Evolutionary conservation across 345 rosid genomes (phyloP), one percentile per base, ranked within the genome.

Genomic region (Lepidium aucheri): DNA sequence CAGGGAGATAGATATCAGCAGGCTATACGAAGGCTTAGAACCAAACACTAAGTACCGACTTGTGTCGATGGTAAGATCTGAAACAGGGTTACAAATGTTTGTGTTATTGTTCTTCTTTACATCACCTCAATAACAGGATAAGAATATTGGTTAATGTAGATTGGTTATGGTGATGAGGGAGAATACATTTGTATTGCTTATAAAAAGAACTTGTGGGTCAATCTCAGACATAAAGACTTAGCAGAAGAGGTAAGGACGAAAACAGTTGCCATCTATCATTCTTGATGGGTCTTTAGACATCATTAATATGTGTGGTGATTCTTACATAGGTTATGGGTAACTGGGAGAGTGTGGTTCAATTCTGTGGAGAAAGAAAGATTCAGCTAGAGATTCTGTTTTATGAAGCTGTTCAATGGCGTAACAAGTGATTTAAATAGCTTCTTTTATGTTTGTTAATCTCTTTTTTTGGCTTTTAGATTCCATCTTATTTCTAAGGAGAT

Each of bases 381-480:
- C 63, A 59, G 30, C 69, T 69, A 28, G 68, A 63, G 51, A 28
- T 71, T 46, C 8, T 63, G 43, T 71, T 45, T 14, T 71, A 60
- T 62, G 75, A 70, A 45, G 68, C 40, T 18, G 8, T 2, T 32
- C 24, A 6, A 18, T 59, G 50, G 26, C 16, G 15, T 22, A 47
- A 1, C 32, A 28, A 28, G 32, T 28, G 32, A 28, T 28, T 6
- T 28, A 28, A 5, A 28, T 7, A 3, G 32, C 32, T 28, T 28
- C 32, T 28, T 6, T 28, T 28, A 28, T 28, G 32, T 28, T 28
- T 28, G 32, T 28, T 28, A 28, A 28, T 28, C 32, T 5, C 32
- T 5, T 28, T 7, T 28, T 28, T 28, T 28, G 32, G 32, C 32
- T 28, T 28, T 28, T 28, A 28, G 32, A 5, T 28, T 28, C 32